A percentile compares a stretch with the other conserved stretches of the same genome.
Conservation (phyloP, 306 rosid species). For the Gastrolobium villosum region DNA sequence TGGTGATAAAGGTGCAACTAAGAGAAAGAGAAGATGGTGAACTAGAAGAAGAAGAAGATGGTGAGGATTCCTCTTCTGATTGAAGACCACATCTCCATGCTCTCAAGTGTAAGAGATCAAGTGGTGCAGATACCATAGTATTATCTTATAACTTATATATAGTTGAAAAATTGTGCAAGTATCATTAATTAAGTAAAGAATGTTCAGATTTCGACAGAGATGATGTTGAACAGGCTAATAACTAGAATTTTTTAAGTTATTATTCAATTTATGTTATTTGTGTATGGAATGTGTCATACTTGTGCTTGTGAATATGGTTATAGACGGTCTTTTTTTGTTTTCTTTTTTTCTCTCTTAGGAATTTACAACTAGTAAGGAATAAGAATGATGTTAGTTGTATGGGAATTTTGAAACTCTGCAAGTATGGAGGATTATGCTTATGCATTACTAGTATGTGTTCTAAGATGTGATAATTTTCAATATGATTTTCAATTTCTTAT, state of each 20-base stretch:
- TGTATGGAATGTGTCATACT: conserved; percentile 11
- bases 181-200: too few relatives aligned
- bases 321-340: conserved; percentile 11
- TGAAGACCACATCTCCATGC: too few relatives aligned
- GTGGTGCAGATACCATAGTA: too few relatives aligned
- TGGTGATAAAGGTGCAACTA: too few relatives aligned
- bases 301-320: conserved; percentile 11
- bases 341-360: neutral
- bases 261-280: neutral
- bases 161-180: too few relatives aligned
- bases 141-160: too few relatives aligned
- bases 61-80: too few relatives aligned
- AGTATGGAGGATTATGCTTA: conserved; percentile 12
- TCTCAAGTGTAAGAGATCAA: too few relatives aligned
- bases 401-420: conserved; percentile 11
- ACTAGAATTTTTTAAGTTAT: neutral
- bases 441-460: conserved; percentile 6
- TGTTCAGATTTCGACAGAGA: conserved; percentile 78
- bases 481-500: conserved; percentile 6
- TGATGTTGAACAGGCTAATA: conserved; percentile 89
- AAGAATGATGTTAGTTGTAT: conserved; percentile 19
- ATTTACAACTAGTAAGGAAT: neutral
- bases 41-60: too few relatives aligned
- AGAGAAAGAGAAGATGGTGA: too few relatives aligned
- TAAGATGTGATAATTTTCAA: conserved; percentile 9